Conservation (phyloP, 2,329 filamentous ascomycete species). For the Sporothrix luriei region DNA sequence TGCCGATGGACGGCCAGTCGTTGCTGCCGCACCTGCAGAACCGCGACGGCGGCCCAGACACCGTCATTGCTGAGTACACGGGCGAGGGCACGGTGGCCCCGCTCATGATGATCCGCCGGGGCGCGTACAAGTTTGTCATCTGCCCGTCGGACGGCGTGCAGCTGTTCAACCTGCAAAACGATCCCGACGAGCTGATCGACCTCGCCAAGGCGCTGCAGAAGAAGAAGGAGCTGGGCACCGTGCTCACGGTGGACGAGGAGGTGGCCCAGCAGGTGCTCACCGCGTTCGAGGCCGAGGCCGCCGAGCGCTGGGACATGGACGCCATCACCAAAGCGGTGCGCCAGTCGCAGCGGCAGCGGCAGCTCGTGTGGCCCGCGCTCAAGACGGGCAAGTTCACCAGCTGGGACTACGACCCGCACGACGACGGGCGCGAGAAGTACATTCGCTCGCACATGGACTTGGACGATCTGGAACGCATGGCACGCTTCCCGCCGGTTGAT, state of each 20-base stretch:
- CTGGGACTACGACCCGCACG: slow-evolving; percentile 82
- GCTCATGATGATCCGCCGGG: slow-evolving; percentile 90
- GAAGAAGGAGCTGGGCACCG: slow-evolving; percentile 39
- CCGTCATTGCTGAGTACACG: slow-evolving; percentile 93
- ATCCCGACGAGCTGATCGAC: slow-evolving; percentile 78
- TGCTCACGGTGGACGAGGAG: slow-evolving; percentile 48
- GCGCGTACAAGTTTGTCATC: slow-evolving; percentile 86
- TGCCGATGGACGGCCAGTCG: slow-evolving; percentile 86
- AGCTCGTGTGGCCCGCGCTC: slow-evolving; percentile 78
- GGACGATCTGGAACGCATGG: slow-evolving; percentile 76
- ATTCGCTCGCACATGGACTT: slow-evolving; percentile 82
- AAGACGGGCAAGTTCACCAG: slow-evolving; percentile 73
- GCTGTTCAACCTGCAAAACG: slow-evolving; percentile 75
- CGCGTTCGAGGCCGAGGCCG: slow-evolving; percentile 73
- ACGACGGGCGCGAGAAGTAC: slow-evolving; percentile 72
- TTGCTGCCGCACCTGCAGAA: slow-evolving; percentile 76
- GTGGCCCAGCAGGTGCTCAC: slow-evolving; percentile 56
- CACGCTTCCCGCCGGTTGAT: slow-evolving; percentile 70
- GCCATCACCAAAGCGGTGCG: slow-evolving; percentile 74
- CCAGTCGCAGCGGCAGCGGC: slow-evolving; percentile 74
- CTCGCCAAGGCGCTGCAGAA: slow-evolving; percentile 56
- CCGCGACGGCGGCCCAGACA: slow-evolving; percentile 66
- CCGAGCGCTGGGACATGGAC: slow-evolving; percentile 77
- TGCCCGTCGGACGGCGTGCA: slow-evolving; percentile 83
- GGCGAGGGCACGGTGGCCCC: slow-evolving; percentile 88